phyloP scores from a whole-genome alignment of 2,329 filamentous ascomycete genomes.

The Phyllosticta paracitricarpa region DNA sequence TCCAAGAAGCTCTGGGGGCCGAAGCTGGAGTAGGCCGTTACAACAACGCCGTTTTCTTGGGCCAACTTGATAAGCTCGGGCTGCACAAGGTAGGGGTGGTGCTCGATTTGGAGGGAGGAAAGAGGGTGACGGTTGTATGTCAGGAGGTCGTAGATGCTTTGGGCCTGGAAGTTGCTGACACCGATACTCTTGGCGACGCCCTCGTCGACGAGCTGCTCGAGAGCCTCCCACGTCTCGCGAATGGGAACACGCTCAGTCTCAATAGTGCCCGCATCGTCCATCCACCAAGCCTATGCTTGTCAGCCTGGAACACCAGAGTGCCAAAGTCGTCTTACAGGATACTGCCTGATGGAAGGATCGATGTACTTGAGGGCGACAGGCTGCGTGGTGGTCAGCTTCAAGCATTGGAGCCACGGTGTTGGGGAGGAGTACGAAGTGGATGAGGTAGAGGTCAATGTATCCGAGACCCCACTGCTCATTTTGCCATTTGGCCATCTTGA shows the following conservation, averaged over 20 bases:
- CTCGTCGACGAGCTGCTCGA: constrained; percentile 63
- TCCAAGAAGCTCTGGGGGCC: constrained; percentile 71
- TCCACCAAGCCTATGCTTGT: constrained; percentile 34
- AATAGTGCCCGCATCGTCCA: constrained; percentile 50
- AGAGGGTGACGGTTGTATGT: constrained; percentile 66
- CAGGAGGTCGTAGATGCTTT: constrained; percentile 69
- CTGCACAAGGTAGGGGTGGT: constrained; percentile 83
- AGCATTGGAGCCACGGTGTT: too few relatives aligned
- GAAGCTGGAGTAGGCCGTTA: constrained; percentile 80
- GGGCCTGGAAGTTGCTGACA: constrained; percentile 72
- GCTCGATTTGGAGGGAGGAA: constrained; percentile 76
- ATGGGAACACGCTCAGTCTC: constrained; percentile 59
- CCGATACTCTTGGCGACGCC: constrained; percentile 65
- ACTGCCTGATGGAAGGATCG: constrained; percentile 44
- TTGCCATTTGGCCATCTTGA: constrained; percentile 65
- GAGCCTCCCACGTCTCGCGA: constrained; percentile 72
- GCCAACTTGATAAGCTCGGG: constrained; percentile 58
- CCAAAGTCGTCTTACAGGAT: constrained; percentile 14
- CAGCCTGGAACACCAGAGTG: not conserved
- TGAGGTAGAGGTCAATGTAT: constrained; percentile 83
- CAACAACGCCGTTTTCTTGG: constrained; percentile 57
- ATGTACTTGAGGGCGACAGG: constrained; percentile 79
- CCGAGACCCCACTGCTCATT: constrained; percentile 70
- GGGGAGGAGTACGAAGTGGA: constrained; percentile 53
- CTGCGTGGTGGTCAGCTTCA: too few relatives aligned